Base-by-base conservation (phyloP, 805 yeast genomes). In the Pachysolen tannophilus region DNA sequence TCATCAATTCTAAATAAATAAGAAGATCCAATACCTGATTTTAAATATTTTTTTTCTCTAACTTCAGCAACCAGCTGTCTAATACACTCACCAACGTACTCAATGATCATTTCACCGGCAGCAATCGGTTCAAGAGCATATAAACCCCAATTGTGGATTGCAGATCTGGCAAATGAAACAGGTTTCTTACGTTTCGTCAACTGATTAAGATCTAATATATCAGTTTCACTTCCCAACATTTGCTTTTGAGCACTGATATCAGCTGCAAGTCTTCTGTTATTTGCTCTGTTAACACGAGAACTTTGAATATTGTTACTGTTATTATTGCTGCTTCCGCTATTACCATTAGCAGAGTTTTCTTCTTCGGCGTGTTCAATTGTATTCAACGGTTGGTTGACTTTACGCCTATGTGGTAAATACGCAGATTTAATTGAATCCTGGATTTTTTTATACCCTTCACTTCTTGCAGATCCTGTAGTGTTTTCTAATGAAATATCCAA, bases 111-210 rank as follows among this genome's bases (percentile, higher is more conserved):
- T 56, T 92, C 98, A 45, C 78, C 82, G 1, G 92, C 94, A n/a
- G 86, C 83, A 51, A 92, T 92, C 2, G 94, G 94, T 50, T 92
- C 97, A 49, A 84, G 62, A 0, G 99, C 98, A 58, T 87, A 92
- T 26, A 92, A 61, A 0, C 99, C 99, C 98, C 98, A 92, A 51
- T 90, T 86, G 56, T 92, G 98, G 50, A 92, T 92, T 0, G 97
- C 94, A 2, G 97, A 87, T 35, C 97, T 68, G 0, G 97, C 97
- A 65, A 88, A 88, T n/a, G 92, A 81, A 7, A 90, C 97, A 0
- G 95, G 95, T 50, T 90, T 90, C 56, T 82, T 84, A 43, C 97
- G 72, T 52, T 85, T 87, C 44, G 85, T 83, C 47, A 90, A 69
- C 43, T 90, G 94, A 53, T 88, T 90, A 59, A 86, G 69, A 29